phyloP scores from a whole-genome alignment of 2,329 filamentous ascomycete genomes.

The Didymellaceae sp. region DNA sequence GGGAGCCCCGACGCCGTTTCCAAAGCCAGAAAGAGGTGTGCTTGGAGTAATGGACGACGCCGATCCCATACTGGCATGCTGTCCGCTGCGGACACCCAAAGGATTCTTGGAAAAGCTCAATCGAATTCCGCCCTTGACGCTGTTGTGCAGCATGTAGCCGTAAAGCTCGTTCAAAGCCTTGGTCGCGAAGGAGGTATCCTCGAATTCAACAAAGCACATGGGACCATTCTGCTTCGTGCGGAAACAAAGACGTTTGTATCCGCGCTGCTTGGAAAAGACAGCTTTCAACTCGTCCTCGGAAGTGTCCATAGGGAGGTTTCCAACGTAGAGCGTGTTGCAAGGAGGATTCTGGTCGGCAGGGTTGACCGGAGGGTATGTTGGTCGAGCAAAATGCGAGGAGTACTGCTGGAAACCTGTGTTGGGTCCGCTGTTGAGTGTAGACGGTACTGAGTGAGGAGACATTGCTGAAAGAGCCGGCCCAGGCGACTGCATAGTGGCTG shows the following conservation, averaged over 20 bases:
- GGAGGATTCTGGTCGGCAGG: constrained; percentile 96
- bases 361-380: constrained; percentile 84
- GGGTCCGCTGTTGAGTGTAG: constrained; percentile 56
- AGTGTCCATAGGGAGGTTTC: constrained; percentile 91
- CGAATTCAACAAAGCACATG: constrained; percentile 99
- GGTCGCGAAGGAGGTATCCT: constrained; percentile 89
- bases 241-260: constrained; percentile 95
- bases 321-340: constrained; percentile 97
- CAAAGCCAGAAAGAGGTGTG: constrained; percentile 64
- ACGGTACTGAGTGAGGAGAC: constrained; percentile 64
- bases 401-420: constrained; percentile 63
- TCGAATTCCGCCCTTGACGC: constrained; percentile 91
- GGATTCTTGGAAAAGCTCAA: constrained; percentile 98
- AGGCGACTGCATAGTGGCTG: constrained; percentile 59
- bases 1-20: constrained; percentile 59
- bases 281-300: constrained; percentile 95
- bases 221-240: constrained; percentile 93
- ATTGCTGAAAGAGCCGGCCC: constrained; percentile 50
- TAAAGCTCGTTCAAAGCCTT: constrained; percentile 91
- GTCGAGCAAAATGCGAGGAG: constrained; percentile 64
- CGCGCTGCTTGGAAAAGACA: constrained; percentile 89
- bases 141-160: constrained; percentile 85
- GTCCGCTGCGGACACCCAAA: constrained; percentile 83
- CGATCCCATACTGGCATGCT: constrained; percentile 62
- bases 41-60: constrained; percentile 59